Percentiles rank a stretch among this genome's conserved stretches.
phyloP scores from a whole-genome alignment of 306 rosid genomes.

The Cicer chorassanicum region DNA sequence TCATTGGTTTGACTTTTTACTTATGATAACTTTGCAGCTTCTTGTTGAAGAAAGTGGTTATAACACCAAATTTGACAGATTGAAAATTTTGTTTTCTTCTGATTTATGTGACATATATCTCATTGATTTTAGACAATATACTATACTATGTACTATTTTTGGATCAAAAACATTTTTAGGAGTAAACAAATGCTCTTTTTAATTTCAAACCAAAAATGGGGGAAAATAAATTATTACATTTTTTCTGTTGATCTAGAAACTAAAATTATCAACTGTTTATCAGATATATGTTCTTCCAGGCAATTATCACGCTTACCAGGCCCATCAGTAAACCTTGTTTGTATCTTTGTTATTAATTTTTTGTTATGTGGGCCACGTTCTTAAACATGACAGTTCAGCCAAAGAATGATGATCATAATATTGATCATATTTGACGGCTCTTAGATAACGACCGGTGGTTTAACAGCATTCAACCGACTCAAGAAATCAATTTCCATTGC shows the following conservation, averaged over 20 bases:
- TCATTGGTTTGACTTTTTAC: constrained; percentile 15
- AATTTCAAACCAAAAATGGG: constrained; percentile 15
- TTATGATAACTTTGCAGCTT: constrained; percentile 19
- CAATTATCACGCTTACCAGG: constrained; percentile 9
- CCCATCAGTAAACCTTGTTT: not conserved
- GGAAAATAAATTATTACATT: constrained; percentile 1
- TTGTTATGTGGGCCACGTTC: constrained; percentile 23
- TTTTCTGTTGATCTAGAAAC: constrained; percentile 16
- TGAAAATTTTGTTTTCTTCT: not conserved
- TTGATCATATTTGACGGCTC: constrained; percentile 8
- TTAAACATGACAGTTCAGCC: constrained; percentile 10
- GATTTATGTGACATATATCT: constrained; percentile 33
- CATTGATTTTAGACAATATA: constrained; percentile 1
- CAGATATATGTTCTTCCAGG: not conserved
- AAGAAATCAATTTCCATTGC: constrained; percentile 25
- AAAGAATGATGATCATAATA: constrained; percentile 16
- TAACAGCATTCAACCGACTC: constrained; percentile 7
- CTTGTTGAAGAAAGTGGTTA: not conserved
- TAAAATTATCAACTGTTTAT: constrained; percentile 1
- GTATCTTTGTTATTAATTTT: not conserved
- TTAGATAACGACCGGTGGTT: constrained; percentile 19
- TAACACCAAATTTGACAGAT: constrained; percentile 3
- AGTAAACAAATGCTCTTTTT: constrained; percentile 15
- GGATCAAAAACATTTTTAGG: not conserved
- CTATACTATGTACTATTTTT: constrained; percentile 9